Percentiles rank a stretch among this genome's conserved stretches.
phyloP scores from a whole-genome alignment of 768 basidiomycete genomes.

The Pleurotus tuoliensis region DNA sequence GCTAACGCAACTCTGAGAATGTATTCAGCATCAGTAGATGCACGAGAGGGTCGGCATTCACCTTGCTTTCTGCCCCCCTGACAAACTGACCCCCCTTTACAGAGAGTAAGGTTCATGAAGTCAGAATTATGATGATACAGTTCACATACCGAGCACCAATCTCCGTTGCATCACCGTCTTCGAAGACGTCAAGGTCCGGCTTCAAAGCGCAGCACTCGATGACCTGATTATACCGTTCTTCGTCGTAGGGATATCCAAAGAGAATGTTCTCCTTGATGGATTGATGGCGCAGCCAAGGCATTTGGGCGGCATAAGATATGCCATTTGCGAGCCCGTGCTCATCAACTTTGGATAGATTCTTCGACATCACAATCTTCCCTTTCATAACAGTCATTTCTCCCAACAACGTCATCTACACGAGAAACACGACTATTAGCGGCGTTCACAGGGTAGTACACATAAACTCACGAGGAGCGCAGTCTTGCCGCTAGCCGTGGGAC shows the following conservation, averaged over 20 bases:
- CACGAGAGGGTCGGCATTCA: constrained; percentile 13
- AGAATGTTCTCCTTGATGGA: constrained; percentile 81
- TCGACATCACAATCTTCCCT: constrained; percentile 59
- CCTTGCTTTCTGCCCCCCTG: constrained; percentile 83
- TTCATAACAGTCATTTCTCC: constrained; percentile 63
- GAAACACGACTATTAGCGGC: neutral
- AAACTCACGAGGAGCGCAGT: constrained; percentile 63
- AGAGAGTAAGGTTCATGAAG: neutral
- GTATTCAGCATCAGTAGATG: neutral
- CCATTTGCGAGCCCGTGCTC: constrained; percentile 56
- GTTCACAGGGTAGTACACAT: neutral
- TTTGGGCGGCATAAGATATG: constrained; percentile 72
- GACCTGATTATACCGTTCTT: constrained; percentile 70
- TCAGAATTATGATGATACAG: neutral
- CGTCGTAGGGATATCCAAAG: constrained; percentile 70
- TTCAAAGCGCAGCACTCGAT: constrained; percentile 81
- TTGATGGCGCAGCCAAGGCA: constrained; percentile 66
- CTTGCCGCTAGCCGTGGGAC: constrained; percentile 82
- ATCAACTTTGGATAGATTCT: constrained; percentile 57
- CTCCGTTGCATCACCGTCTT: constrained; percentile 84
- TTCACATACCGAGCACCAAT: constrained; percentile 62
- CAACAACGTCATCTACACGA: constrained; percentile 57
- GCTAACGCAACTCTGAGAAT: constrained; percentile 69
- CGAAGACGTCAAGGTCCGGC: constrained; percentile 78
- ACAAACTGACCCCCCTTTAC: constrained; percentile 64